Base-by-base conservation (phyloP, 352 stramenopile genomes). In the Globisporangium paddicum region DNA sequence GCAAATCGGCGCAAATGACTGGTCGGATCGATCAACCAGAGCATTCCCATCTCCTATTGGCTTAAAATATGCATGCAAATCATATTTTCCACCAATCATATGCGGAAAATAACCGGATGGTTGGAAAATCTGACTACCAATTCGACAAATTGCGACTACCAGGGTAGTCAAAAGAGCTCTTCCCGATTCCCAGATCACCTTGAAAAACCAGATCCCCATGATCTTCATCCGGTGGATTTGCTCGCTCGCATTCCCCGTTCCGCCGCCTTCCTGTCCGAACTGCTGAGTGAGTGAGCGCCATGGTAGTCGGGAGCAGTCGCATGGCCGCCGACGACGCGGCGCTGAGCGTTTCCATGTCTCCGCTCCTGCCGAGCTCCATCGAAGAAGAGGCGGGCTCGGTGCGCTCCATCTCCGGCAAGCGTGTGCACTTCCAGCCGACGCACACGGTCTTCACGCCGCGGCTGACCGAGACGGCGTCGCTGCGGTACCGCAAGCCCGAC, bases 381-480 rank as follows among this genome's bases (percentile, higher is more conserved):
- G 83, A 90, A 63, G 82, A 90, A 41, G 79, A 87, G 28, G 54
- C 45, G 25, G 50, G 46, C 21, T 41, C 50, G 26, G 48, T 38
- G 46, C 56, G 56, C 56, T 35, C 51, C 23, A 46, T 41, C 51
- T 16, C 8, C 10, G 62, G 47, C n/a, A 90, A 89, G 67, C 82
- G 69, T 65, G 81, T 93, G 60, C 80, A 83, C 42, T 93, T 94
- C 74, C 82, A 95, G 72, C 86, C 86, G 32, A 95, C 86, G 6
- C 86, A 95, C 66, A 87, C 86, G 0, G 83, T 93, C 7, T 95
- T 91, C 63, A 95, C 86, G 41, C 86, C 86, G 19, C 68, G 68
- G n/a, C 64, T 95, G 26, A 81, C 74, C 34, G 82, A 91, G 47
- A 73, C 83, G 1, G 69, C 76, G 28, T 74, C 70, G 40, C 75